A percentile compares a stretch with the other conserved stretches of the same genome.
phyloP scores from a whole-genome alignment of 345 rosid species.

The Nephelium lappaceum region DNA sequence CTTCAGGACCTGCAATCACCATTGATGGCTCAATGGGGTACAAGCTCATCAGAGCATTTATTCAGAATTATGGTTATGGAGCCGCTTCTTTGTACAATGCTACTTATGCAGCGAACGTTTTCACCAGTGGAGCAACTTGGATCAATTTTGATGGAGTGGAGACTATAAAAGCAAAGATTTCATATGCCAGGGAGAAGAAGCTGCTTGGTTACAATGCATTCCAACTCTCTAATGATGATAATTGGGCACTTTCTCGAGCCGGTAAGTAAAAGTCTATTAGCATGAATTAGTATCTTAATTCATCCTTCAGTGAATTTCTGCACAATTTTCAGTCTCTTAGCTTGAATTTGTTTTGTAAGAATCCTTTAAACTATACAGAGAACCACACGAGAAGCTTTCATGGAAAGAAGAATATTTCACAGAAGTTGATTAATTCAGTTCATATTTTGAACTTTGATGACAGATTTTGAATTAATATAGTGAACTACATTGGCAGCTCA shows the following conservation, averaged over 20 bases:
- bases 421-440: neutral
- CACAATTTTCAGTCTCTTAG: too few species aligned
- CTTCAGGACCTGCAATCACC: conserved; percentile 21
- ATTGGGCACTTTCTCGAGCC: conserved; percentile 41
- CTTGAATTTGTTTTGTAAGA: too few species aligned
- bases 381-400: too few species aligned
- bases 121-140: conserved; percentile 25
- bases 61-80: conserved; percentile 27
- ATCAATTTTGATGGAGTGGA: conserved; percentile 30
- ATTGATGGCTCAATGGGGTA: conserved; percentile 24
- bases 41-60: conserved; percentile 12
- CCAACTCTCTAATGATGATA: conserved; percentile 15
- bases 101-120: conserved; percentile 18
- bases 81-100: conserved; percentile 19
- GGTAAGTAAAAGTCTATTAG: conserved; percentile 17
- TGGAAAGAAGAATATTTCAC: neutral
- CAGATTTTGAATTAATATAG: neutral
- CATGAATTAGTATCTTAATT: too few species aligned
- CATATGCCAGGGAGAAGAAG: conserved; percentile 20
- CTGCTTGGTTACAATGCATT: conserved; percentile 13
- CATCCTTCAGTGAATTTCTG: too few species aligned
- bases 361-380: too few species aligned
- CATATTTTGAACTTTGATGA: neutral
- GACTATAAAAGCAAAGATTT: conserved; percentile 22
- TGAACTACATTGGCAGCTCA: conserved; percentile 28